Conservation (phyloP, 148 eudicot species). For the Polygonum maritimum region DNA sequence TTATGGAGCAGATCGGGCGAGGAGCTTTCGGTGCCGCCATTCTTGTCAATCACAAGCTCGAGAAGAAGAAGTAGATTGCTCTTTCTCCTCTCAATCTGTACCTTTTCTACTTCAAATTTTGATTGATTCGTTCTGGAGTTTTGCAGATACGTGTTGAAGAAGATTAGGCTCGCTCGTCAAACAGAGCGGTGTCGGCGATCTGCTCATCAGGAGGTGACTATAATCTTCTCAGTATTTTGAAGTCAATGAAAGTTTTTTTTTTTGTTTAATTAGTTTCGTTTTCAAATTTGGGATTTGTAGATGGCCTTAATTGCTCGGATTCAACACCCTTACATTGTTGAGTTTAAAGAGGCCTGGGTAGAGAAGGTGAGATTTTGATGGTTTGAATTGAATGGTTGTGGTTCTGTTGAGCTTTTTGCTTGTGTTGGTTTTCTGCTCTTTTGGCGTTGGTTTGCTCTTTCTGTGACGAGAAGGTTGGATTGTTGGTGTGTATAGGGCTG, state of each 20-base stretch:
- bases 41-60: conserved; percentile 78
- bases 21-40: conserved; percentile 99
- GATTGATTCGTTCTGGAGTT: conserved; percentile 7
- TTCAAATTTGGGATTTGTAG: conserved; percentile 23
- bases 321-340: conserved; percentile 91
- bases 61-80: conserved; percentile 56
- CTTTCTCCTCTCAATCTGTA: background rate
- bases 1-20: conserved; percentile 98
- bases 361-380: conserved; percentile 60
- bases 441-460: background rate
- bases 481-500: conserved; percentile 58
- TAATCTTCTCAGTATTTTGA: background rate
- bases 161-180: conserved; percentile 95
- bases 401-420: conserved; percentile 2
- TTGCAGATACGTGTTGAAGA: conserved; percentile 81
- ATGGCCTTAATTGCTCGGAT: conserved; percentile 94
- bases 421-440: background rate
- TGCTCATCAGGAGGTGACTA: conserved; percentile 88
- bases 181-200: conserved; percentile 97
- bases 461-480: conserved; percentile 7
- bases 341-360: conserved; percentile 97
- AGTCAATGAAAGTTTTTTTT: background rate
- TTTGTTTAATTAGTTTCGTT: background rate
- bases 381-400: background rate
- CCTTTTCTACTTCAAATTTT: background rate